Percentiles rank a stretch among this genome's conserved stretches.
Evolutionary conservation across 2,329 filamentous ascomycete species (phyloP).

Genomic region (Bipolaris zeicola): DNA sequence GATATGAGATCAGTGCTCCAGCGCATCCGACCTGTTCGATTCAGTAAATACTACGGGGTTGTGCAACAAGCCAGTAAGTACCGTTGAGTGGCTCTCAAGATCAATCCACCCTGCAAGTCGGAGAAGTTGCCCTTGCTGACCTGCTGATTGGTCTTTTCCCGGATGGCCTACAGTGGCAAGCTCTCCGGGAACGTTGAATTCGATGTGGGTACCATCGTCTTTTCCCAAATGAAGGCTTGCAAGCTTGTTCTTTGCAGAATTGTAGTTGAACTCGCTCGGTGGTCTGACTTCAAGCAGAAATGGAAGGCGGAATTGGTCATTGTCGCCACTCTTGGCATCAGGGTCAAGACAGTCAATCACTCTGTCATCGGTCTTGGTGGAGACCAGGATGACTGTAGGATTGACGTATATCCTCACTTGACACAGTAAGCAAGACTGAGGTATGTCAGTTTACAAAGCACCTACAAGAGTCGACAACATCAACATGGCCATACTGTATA

Average conservation of each 20-base stretch:
- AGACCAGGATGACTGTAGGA: slow-evolving; percentile 65
- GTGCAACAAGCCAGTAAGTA: slow-evolving; percentile 50
- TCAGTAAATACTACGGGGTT: slow-evolving; percentile 4
- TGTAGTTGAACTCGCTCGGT: slow-evolving; percentile 73
- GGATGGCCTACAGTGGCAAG: slow-evolving; percentile 46
- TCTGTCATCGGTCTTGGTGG: slow-evolving; percentile 60
- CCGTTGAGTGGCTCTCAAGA: slow-evolving; percentile 73
- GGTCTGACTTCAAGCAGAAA: slow-evolving; percentile 71
- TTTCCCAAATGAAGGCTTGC: slow-evolving; percentile 62
- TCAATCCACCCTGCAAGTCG: slow-evolving; percentile 73
- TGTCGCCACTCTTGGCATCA: slow-evolving; percentile 46
- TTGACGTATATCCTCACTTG: slow-evolving; percentile 66
- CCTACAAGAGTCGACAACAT: slow-evolving; percentile 59
- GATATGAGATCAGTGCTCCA: slow-evolving; percentile 80
- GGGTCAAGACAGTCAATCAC: slow-evolving; percentile 54
- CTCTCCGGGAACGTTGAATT: slow-evolving; percentile 67
- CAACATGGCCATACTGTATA: slow-evolving; percentile 69
- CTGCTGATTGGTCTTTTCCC: slow-evolving; percentile 56
- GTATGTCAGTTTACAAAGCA: neutral
- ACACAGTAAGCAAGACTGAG: neutral
- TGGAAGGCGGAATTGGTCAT: slow-evolving; percentile 59
- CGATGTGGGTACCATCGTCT: slow-evolving; percentile 54
- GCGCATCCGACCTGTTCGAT: slow-evolving; percentile 74
- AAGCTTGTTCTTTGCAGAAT: slow-evolving; percentile 69
- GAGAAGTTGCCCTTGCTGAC: slow-evolving; percentile 67